Conservation (phyloP, 1,284 basidiomycete genomes). For the Ganoderma leucocontextum region DNA sequence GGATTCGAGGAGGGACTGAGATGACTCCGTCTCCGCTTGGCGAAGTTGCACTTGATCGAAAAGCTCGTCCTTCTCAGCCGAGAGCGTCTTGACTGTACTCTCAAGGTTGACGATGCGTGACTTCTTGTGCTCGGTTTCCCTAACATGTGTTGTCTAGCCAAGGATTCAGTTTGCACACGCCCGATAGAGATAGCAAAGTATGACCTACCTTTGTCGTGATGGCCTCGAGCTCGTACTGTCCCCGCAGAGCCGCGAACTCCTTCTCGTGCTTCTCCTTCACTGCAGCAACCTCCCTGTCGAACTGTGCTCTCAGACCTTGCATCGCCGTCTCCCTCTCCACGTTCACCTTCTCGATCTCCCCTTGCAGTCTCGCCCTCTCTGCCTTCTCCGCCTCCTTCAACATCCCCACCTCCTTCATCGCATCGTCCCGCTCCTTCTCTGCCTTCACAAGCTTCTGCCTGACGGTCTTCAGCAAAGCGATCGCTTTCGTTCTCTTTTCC, state of each 20-base stretch:
- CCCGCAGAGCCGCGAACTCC: conserved; percentile 70
- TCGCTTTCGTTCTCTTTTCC: conserved; percentile 94
- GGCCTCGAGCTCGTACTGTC: conserved; percentile 81
- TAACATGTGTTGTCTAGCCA: conserved; percentile 68
- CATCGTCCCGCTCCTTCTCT: conserved; percentile 91
- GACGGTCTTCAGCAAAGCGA: conserved; percentile 90
- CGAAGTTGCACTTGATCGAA: conserved; percentile 88
- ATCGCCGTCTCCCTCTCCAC: conserved; percentile 79
- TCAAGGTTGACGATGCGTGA: conserved; percentile 78
- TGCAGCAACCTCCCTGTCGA: conserved; percentile 76
- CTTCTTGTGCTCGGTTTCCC: conserved; percentile 70
- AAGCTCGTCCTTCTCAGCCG: conserved; percentile 75
- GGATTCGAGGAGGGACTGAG: conserved; percentile 75
- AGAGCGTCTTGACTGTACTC: conserved; percentile 69
- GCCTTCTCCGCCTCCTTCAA: conserved; percentile 66
- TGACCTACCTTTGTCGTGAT: conserved; percentile 74
- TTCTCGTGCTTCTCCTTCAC: conserved; percentile 77
- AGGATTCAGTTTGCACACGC: conserved; percentile 5
- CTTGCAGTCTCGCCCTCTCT: conserved; percentile 63
- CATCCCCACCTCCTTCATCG: conserved; percentile 59
- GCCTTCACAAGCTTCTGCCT: conserved; percentile 91
- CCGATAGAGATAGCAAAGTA: neutral
- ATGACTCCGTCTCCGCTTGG: conserved; percentile 88
- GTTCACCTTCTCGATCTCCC: conserved; percentile 66
- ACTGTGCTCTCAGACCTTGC: conserved; percentile 70